Base-by-base conservation (phyloP, 495 filamentous ascomycete genomes). In the Aspergillus cavernicola region DNA sequence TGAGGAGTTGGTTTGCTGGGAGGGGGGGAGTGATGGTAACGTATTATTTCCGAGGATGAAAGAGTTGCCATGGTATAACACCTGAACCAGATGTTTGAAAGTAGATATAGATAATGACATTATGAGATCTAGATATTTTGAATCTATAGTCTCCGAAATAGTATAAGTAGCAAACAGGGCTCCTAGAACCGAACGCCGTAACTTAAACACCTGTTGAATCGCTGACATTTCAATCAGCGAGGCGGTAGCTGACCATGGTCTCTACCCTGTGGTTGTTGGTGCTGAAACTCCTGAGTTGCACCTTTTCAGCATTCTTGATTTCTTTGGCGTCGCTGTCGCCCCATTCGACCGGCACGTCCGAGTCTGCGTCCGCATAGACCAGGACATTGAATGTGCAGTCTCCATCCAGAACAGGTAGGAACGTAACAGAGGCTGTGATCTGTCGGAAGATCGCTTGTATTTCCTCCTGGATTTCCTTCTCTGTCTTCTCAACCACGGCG, bases 301-400 rank as follows among this genome's bases (percentile, higher is more conserved):
- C 93, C 66, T 95, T 92, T 76, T 98, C 93, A 13, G 89, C 92
- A 61, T 92, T 89, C 65, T 85, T 86, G 61, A 98, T 96, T 77
- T 98, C 93, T 74, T 96, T 97, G 41, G 95, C 92, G 66, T 98
- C 93, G 62, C 89, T 95, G 73, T 98, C 93, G 29, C 93, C 93
- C 93, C 93, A 98, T 70, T 98, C 95, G 52, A 98, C 86, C 6
- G 93, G 93, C 13, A 98, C 93, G 20, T 98, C 93, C 19, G 88
- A 92, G 68, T 96, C 90, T 7, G 90, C 93, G 64, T 97, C 93
- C 32, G 93, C 95, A 65, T 98, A 98, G 4, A 98, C 93, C 20
- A 98, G 79, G 18, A 98, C 92, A 66, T 98, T 98, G 79, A 98
- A 98, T 11, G 95, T 97, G 79, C 92, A 98, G 61, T 92, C 85